Base-by-base conservation (phyloP, 1,284 basidiomycete genomes). In the Fomes fomentarius region DNA sequence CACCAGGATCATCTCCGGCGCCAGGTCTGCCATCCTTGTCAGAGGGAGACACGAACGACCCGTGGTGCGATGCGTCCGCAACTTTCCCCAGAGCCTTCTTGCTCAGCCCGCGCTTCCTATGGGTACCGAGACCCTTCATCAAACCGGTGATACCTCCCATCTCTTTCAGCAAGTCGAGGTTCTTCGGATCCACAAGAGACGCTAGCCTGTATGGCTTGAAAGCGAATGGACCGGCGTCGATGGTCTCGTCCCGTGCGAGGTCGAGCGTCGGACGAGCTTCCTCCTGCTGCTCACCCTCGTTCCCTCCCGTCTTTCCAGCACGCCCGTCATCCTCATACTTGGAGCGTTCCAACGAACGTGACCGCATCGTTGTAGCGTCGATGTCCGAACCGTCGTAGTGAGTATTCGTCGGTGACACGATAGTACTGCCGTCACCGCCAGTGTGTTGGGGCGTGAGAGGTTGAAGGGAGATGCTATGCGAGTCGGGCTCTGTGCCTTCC, bases 151-250 rank as follows among this genome's bases (percentile, higher is more conserved):
- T 74, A 37, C 97, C 96, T 24, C 95, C 96, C 47, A 97, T 78
- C 14, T 74, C 74, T 34, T 79, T 77, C 17, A 99, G 80, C 31
- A 80, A 71, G 1, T 87, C 80, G 8, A 96, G 65, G 58, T 75
- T 84, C 74, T 96, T 96, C 17, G 95, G 94, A 70, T 98, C 96
- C 44, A 98, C 85, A 44, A 98, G 82, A 57, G 86, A 83, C 19
- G 94, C 94, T 5, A 99, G 85, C 50, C 81, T 76, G 57, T 82
- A 84, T 0, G 96, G 93, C 52, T 82, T 85, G 66, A 89, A 85
- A 10, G 67, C 64, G 68, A 92, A 94, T 0, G 92, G 90, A 0
- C 82, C 71, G 0, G 88, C 84, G 69, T 95, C 83, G 38, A 82
- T 77, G n/a, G 76, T 75, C 37, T 81, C 80, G 61, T 89, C 87